A percentile compares a stretch with the other conserved stretches of the same genome.
Evolutionary conservation across 495 filamentous ascomycete species (phyloP).

Genomic region (Penicillium maclennaniae): DNA sequence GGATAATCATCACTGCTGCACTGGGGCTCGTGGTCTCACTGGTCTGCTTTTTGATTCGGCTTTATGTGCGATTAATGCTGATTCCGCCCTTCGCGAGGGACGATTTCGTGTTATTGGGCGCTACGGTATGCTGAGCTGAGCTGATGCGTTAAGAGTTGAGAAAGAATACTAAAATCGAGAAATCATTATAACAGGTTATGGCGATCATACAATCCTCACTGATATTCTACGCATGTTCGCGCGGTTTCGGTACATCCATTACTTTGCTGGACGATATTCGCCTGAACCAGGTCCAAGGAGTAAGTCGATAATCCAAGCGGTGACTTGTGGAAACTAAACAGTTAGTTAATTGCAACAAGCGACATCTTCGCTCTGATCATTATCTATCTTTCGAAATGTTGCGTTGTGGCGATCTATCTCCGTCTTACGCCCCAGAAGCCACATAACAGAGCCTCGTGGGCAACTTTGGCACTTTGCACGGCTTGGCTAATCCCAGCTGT

Average conservation of each 20-base stretch:
- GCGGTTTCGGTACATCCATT: slow-evolving; percentile 41
- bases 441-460: slow-evolving; percentile 37
- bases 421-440: slow-evolving; percentile 43
- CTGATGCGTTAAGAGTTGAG: too few relatives aligned
- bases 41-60: slow-evolving; percentile 40
- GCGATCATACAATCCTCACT: slow-evolving; percentile 34
- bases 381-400: slow-evolving; percentile 46
- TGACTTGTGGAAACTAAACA: slow-evolving; percentile 2
- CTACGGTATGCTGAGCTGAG: slow-evolving; percentile 29
- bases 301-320: slow-evolving; percentile 8
- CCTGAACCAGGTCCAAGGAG: slow-evolving; percentile 35
- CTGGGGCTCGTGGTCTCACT: slow-evolving; percentile 47
- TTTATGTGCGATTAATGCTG: slow-evolving; percentile 41
- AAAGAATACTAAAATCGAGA: too few relatives aligned
- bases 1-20: slow-evolving; percentile 46
- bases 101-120: slow-evolving; percentile 36
- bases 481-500: slow-evolving; percentile 35
- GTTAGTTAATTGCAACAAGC: slow-evolving; percentile 34
- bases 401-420: slow-evolving; percentile 44
- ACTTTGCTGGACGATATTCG: slow-evolving; percentile 27
- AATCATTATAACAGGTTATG: slow-evolving; percentile 27
- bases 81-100: slow-evolving; percentile 37
- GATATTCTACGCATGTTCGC: slow-evolving; percentile 31
- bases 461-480: slow-evolving; percentile 31
- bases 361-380: slow-evolving; percentile 44